These are phyloP conservation scores for Limnomonas spitsbergensis DNA, from an alignment of 139 green algal species.

Conservation along the genomic window DNA sequence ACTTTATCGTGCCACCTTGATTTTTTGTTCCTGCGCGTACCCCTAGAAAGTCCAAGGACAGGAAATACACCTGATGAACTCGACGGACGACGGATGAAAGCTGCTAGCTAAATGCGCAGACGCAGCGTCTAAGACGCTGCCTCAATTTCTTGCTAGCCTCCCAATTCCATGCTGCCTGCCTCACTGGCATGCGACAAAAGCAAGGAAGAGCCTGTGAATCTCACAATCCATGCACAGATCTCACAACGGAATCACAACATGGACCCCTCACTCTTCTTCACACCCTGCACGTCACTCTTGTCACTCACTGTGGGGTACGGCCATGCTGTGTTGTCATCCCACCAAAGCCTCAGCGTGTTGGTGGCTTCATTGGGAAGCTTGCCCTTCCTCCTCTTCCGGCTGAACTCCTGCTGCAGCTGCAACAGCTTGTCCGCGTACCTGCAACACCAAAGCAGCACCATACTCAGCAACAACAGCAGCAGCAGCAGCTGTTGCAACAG, in stretches of 20 bases:
- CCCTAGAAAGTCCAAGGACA: no score
- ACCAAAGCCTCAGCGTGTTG: slow-evolving; percentile 28
- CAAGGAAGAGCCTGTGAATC: no score
- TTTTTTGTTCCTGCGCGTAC: no score
- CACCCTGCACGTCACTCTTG: not conserved
- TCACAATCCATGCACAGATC: not conserved
- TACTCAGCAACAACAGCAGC: not conserved
- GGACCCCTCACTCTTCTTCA: not conserved
- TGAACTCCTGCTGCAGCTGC: slow-evolving; percentile 32
- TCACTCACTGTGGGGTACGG: slow-evolving; percentile 34
- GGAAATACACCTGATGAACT: no score
- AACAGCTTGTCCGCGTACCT: slow-evolving; percentile 18
- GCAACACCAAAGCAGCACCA: not conserved
- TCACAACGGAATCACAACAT: not conserved
- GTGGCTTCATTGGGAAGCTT: slow-evolving; percentile 37
- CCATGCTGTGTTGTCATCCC: slow-evolving; percentile 23
- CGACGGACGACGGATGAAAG: no score
- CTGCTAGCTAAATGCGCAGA: no score
- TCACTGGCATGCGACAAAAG: no score
- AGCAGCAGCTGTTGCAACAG: slow-evolving; percentile 7
- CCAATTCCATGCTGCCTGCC: no score
- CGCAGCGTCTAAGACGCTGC: no score
- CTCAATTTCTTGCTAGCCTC: no score
- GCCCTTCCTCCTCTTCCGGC: slow-evolving; percentile 29
- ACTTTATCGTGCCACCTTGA: no score